Evolutionary conservation across 2,329 filamentous ascomycete species (phyloP).

Genomic region (Neonectria coccinea): DNA sequence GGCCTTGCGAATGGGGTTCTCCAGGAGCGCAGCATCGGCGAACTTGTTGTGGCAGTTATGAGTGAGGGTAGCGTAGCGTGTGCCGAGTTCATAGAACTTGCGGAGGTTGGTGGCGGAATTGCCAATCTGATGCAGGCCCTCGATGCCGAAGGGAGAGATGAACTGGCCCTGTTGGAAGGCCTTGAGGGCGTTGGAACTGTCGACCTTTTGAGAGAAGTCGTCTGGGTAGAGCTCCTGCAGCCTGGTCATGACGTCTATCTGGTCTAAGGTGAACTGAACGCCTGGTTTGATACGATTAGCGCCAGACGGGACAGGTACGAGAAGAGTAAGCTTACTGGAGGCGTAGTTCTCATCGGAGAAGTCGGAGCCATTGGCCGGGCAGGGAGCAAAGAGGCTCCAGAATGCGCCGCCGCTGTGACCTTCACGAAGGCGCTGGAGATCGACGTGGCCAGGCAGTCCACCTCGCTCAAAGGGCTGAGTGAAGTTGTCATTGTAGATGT

Average conservation of each 20-base stretch:
- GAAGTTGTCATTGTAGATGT: constrained; percentile 81
- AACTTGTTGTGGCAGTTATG: constrained; percentile 95
- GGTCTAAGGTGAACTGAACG: constrained; percentile 76
- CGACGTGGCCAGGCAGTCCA: constrained; percentile 76
- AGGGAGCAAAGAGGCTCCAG: constrained; percentile 88
- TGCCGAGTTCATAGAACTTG: constrained; percentile 80
- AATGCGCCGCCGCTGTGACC: constrained; percentile 88
- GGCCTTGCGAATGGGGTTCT: constrained; percentile 63
- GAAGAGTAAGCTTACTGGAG: constrained; percentile 62
- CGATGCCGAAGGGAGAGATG: constrained; percentile 83
- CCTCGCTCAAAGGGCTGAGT: constrained; percentile 79
- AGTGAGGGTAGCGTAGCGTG: constrained; percentile 88
- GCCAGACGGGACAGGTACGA: neutral
- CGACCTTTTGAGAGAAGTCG: constrained; percentile 74
- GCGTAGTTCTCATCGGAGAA: constrained; percentile 80
- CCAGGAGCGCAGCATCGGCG: constrained; percentile 82
- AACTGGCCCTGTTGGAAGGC: constrained; percentile 73
- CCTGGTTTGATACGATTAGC: constrained; percentile 51
- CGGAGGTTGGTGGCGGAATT: constrained; percentile 83
- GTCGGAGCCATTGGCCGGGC: constrained; percentile 77
- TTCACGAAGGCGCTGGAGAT: constrained; percentile 78
- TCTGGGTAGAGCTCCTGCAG: constrained; percentile 73
- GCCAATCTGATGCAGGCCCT: constrained; percentile 93
- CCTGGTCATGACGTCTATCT: constrained; percentile 79
- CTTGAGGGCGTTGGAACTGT: constrained; percentile 70